A percentile compares a stretch with the other conserved stretches of the same genome.
phyloP scores from a whole-genome alignment of 2,329 filamentous ascomycete species.

The Juglanconis juglandina region DNA sequence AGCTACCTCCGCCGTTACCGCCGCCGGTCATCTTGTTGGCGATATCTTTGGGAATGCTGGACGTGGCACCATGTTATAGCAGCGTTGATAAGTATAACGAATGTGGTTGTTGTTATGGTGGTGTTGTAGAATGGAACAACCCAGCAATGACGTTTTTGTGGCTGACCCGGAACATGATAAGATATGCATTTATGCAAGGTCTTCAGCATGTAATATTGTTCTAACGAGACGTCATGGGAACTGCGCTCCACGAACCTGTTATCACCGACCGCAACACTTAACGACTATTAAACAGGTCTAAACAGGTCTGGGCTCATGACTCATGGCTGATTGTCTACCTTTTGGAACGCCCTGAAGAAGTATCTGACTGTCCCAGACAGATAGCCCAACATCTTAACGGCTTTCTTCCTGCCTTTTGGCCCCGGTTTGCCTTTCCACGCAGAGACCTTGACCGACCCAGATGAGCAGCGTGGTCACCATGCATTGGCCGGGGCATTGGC shows the following conservation, averaged over 20 bases:
- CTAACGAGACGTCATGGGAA: neutral
- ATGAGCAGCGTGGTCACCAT: too few relatives aligned
- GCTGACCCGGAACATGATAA: neutral
- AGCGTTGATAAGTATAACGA: neutral
- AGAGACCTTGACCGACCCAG: too few relatives aligned
- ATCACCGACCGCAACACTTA: neutral
- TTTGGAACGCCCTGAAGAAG: too few relatives aligned
- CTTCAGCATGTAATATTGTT: neutral
- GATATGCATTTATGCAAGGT: neutral
- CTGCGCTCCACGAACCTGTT: too few relatives aligned
- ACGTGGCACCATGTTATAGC: neutral
- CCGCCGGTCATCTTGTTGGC: conserved; percentile 13
- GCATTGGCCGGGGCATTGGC: too few relatives aligned
- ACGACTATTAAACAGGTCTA: too few relatives aligned
- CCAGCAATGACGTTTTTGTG: neutral
- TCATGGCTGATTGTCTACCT: too few relatives aligned
- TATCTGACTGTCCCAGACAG: too few relatives aligned
- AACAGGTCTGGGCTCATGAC: neutral
- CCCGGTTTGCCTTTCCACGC: too few relatives aligned
- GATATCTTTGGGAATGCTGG: neutral
- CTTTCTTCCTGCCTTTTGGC: too few relatives aligned
- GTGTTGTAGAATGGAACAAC: neutral
- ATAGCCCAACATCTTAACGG: too few relatives aligned
- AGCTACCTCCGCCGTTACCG: conserved; percentile 6
- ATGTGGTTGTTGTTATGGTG: neutral